These are phyloP conservation scores for Kodamaea neixiangensis DNA, from an alignment of 805 yeast genomes.

Conservation along the genomic window DNA sequence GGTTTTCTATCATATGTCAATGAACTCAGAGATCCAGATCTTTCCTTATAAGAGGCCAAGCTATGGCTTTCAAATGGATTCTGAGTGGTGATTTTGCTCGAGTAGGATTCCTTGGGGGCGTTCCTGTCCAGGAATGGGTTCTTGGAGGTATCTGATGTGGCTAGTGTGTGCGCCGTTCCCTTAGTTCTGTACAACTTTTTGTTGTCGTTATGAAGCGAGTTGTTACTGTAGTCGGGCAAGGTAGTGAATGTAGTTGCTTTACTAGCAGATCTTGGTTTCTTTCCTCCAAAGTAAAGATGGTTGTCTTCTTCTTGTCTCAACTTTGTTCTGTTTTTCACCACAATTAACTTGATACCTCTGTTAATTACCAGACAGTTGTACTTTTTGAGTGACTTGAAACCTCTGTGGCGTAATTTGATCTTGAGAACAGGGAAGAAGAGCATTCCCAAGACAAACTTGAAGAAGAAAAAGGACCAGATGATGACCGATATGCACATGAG, in stretches of 20 bases:
- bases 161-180: neutral
- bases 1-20: conserved; percentile 7
- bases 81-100: neutral
- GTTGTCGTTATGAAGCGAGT: conserved; percentile 6
- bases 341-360: conserved; percentile 54
- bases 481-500: conserved; percentile 75
- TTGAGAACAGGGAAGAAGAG: conserved; percentile 53
- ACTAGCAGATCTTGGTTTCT: neutral
- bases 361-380: conserved; percentile 64
- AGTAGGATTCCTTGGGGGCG: neutral
- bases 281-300: conserved; percentile 4
- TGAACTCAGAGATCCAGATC: conserved; percentile 9
- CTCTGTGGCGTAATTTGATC: conserved; percentile 40
- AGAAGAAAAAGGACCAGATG: conserved; percentile 70
- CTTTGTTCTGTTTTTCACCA: conserved; percentile 28
- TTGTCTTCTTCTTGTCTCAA: conserved; percentile 6
- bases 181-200: conserved; percentile 1
- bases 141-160: neutral
- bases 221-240: neutral
- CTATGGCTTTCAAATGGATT: neutral
- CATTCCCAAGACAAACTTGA: conserved; percentile 56
- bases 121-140: conserved; percentile 8
- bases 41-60: neutral
- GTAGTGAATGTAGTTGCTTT: conserved; percentile 1
- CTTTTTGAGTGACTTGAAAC: conserved; percentile 51